A percentile compares a stretch with the other conserved stretches of the same genome.
These are phyloP conservation scores for Musa itinerans DNA, from an alignment of 176 grass and related monocot genomes.

Conservation along the genomic window DNA sequence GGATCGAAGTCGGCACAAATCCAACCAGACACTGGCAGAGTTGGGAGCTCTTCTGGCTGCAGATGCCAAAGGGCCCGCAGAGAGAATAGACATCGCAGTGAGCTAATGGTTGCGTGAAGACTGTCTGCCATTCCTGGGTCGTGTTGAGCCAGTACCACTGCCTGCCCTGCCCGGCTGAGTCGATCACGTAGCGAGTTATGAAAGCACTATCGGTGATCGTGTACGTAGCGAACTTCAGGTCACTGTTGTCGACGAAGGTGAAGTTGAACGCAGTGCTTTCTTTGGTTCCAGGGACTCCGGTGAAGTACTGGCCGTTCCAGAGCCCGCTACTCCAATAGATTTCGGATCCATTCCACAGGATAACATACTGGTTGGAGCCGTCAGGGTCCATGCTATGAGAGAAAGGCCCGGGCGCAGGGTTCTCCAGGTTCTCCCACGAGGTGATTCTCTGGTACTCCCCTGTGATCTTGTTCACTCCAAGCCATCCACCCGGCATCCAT, in stretches of 20 bases:
- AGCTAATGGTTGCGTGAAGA: slow-evolving; percentile 34
- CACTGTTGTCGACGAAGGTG: slow-evolving; percentile 27
- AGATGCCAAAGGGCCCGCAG: slow-evolving; percentile 45
- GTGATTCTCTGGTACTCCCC: slow-evolving; percentile 30
- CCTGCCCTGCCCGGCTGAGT: slow-evolving; percentile 30
- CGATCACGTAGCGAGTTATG: slow-evolving; percentile 32
- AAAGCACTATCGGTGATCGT: slow-evolving; percentile 16
- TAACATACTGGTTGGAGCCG: slow-evolving; percentile 28
- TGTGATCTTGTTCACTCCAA: slow-evolving; percentile 40
- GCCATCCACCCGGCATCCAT: slow-evolving; percentile 33
- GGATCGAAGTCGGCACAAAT: slow-evolving; percentile 1
- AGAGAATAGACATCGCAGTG: slow-evolving; percentile 39
- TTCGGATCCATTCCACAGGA: slow-evolving; percentile 34
- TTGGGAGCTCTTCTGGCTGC: slow-evolving; percentile 4
- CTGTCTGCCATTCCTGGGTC: slow-evolving; percentile 32
- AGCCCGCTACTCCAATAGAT: slow-evolving; percentile 33
- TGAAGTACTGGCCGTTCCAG: slow-evolving; percentile 29
- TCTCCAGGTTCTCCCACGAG: slow-evolving; percentile 36
- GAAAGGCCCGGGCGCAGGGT: slow-evolving; percentile 34
- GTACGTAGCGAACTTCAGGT: slow-evolving; percentile 19
- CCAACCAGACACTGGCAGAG: slow-evolving; percentile 14
- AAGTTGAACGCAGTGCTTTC: slow-evolving; percentile 14
- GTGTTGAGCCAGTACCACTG: slow-evolving; percentile 24
- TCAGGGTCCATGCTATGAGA: slow-evolving; percentile 24
- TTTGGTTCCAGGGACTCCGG: slow-evolving; percentile 18